Percentiles rank a stretch among this genome's conserved stretches.
These are phyloP conservation scores for Pichia pseudocactophila DNA, from an alignment of 805 yeast species.

Conservation along the genomic window DNA sequence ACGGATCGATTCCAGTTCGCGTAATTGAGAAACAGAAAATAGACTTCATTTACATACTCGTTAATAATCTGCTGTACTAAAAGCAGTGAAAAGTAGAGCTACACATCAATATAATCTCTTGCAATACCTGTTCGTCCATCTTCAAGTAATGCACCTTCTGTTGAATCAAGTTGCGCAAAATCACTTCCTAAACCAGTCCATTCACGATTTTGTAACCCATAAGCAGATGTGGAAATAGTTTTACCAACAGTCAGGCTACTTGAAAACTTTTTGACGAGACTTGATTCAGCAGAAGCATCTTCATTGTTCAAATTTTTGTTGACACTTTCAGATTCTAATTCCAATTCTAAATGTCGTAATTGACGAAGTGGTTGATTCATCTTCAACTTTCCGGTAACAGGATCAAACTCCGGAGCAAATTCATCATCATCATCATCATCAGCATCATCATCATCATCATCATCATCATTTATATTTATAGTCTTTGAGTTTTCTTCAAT, in stretches of 20 bases:
- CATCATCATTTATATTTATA: conserved; percentile 8
- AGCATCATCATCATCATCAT: conserved; percentile 13
- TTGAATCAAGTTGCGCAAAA: conserved; percentile 32
- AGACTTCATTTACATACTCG: too few species aligned
- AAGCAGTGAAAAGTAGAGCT: background rate
- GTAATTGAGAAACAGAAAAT: too few species aligned
- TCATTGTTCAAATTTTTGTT: conserved; percentile 16
- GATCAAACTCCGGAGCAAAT: conserved; percentile 77
- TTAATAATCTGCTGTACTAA: too few species aligned
- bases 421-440: conserved; percentile 32
- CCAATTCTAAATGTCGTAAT: conserved; percentile 55
- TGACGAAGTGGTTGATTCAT: conserved; percentile 71
- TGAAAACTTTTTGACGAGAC: conserved; percentile 49
- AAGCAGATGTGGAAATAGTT: conserved; percentile 86
- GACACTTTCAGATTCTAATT: conserved; percentile 39
- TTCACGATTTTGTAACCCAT: conserved; percentile 52
- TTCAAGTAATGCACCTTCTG: conserved; percentile 72
- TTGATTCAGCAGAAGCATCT: conserved; percentile 19
- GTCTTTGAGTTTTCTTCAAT: conserved; percentile 23
- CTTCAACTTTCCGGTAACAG: conserved; percentile 73
- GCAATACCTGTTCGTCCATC: conserved; percentile 86
- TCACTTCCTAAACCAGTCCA: conserved; percentile 96
- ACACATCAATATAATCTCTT: conserved; percentile 55
- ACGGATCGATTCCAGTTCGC: too few species aligned
- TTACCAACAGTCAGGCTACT: conserved; percentile 55